Evolutionary conservation across 2,329 filamentous ascomycete genomes (phyloP).

Genomic region (Aspergillus piperis): DNA sequence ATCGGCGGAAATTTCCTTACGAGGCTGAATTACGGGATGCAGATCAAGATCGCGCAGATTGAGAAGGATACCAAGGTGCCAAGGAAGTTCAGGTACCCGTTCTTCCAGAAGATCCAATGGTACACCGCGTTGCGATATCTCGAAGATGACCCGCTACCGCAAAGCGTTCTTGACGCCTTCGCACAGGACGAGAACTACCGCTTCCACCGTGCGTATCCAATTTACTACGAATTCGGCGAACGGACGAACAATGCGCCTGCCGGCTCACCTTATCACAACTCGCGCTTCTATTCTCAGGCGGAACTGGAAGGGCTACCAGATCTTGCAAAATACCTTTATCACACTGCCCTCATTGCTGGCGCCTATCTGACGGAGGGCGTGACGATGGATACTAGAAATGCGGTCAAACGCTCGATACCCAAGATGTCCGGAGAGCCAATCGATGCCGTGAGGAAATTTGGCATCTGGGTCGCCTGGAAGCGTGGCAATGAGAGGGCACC

Average conservation of each 20-base stretch:
- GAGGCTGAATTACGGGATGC: constrained; percentile 65
- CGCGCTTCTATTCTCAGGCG: constrained; percentile 63
- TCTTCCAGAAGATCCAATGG: constrained; percentile 71
- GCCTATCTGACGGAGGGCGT: constrained; percentile 62
- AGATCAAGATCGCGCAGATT: constrained; percentile 65
- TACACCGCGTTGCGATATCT: constrained; percentile 66
- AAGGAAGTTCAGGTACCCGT: constrained; percentile 66
- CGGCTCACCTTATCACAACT: constrained; percentile 58
- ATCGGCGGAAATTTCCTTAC: constrained; percentile 73
- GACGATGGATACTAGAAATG: constrained; percentile 59
- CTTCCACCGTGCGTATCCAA: constrained; percentile 57
- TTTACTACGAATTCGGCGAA: constrained; percentile 61
- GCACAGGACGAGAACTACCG: constrained; percentile 54
- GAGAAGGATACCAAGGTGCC: constrained; percentile 68
- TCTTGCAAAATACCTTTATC: constrained; percentile 61
- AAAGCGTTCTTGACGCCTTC: constrained; percentile 57
- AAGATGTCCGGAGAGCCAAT: constrained; percentile 63
- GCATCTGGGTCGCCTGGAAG: constrained; percentile 69
- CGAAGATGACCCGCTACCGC: constrained; percentile 64
- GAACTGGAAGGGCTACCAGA: constrained; percentile 63
- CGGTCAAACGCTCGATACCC: constrained; percentile 63
- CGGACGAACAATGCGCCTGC: constrained; percentile 53
- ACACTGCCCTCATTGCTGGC: constrained; percentile 63
- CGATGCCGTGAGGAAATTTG: constrained; percentile 61
- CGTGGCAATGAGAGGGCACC: constrained; percentile 64